phyloP scores from a whole-genome alignment of 2,329 filamentous ascomycete species.

The Fusarium drepaniforme region DNA sequence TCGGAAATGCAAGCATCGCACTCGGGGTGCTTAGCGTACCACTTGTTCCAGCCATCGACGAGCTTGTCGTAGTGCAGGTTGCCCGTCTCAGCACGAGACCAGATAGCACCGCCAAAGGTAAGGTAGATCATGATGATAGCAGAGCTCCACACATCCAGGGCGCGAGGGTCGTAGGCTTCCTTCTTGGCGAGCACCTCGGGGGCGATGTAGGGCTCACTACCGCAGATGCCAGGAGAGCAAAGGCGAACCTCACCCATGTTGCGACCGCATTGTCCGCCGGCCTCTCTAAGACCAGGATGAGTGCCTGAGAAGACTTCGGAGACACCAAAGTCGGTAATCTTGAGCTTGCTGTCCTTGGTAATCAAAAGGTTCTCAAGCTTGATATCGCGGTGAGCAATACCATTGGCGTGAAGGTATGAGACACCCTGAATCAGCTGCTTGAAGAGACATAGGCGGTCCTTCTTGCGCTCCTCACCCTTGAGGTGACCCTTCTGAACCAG shows the following conservation, averaged over 20 bases:
- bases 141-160: constrained; percentile 87
- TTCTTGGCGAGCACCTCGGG: constrained; percentile 84
- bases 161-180: constrained; percentile 76
- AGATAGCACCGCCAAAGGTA: constrained; percentile 78
- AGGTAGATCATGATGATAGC: constrained; percentile 87
- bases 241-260: constrained; percentile 78
- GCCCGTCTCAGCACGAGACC: constrained; percentile 74
- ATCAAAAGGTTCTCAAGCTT: constrained; percentile 90
- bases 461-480: constrained; percentile 70
- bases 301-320: constrained; percentile 87
- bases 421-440: constrained; percentile 89
- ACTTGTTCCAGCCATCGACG: constrained; percentile 76
- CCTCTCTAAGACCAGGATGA: constrained; percentile 81
- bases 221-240: constrained; percentile 85
- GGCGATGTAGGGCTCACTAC: constrained; percentile 87
- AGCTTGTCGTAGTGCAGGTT: constrained; percentile 74
- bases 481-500: constrained; percentile 81
- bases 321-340: constrained; percentile 93
- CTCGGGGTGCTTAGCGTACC: constrained; percentile 67
- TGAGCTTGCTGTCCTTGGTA: constrained; percentile 82
- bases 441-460: constrained; percentile 85
- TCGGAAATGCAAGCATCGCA: constrained; percentile 60
- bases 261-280: constrained; percentile 79
- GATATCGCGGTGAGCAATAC: constrained; percentile 91
- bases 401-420: constrained; percentile 83